Evolutionary conservation across 345 rosid genomes (phyloP).

Genomic region (Zanthoxylum bungeanum): DNA sequence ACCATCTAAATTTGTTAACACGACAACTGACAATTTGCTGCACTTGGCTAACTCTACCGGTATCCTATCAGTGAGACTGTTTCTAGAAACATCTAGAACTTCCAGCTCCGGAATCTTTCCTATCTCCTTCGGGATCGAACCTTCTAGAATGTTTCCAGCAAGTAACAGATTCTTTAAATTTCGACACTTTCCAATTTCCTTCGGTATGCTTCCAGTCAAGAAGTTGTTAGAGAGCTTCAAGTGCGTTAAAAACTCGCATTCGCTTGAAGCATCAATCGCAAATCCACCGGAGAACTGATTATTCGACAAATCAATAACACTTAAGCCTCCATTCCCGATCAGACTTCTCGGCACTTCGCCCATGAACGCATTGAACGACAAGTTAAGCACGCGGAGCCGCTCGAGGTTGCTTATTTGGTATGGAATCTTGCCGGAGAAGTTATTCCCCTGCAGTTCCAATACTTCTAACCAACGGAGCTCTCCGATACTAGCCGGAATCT

Average conservation of each 20-base stretch:
- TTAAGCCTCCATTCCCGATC: slow-evolving; percentile 37
- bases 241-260: slow-evolving; percentile 39
- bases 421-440: slow-evolving; percentile 54
- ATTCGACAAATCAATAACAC: slow-evolving; percentile 50
- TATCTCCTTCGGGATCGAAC: slow-evolving; percentile 51
- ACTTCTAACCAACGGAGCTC: slow-evolving; percentile 40
- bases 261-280: slow-evolving; percentile 17
- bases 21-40: slow-evolving; percentile 41
- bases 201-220: slow-evolving; percentile 37
- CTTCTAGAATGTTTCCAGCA: slow-evolving; percentile 53
- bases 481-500: slow-evolving; percentile 42
- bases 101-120: slow-evolving; percentile 51
- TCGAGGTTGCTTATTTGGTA: slow-evolving; percentile 31
- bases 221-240: slow-evolving; percentile 55
- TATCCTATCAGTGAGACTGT: slow-evolving; percentile 45
- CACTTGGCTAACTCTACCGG: slow-evolving; percentile 50
- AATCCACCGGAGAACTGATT: slow-evolving; percentile 40
- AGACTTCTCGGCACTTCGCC: slow-evolving; percentile 41
- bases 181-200: slow-evolving; percentile 45
- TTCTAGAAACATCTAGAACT: slow-evolving; percentile 60
- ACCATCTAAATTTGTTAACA: slow-evolving; percentile 46
- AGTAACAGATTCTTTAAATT: slow-evolving; percentile 46
- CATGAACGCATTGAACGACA: slow-evolving; percentile 48
- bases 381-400: slow-evolving; percentile 41
- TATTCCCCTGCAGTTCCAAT: slow-evolving; percentile 56